Evolutionary conservation across 495 filamentous ascomycete species (phyloP).

Genomic region (Hypoxylon fuscum): DNA sequence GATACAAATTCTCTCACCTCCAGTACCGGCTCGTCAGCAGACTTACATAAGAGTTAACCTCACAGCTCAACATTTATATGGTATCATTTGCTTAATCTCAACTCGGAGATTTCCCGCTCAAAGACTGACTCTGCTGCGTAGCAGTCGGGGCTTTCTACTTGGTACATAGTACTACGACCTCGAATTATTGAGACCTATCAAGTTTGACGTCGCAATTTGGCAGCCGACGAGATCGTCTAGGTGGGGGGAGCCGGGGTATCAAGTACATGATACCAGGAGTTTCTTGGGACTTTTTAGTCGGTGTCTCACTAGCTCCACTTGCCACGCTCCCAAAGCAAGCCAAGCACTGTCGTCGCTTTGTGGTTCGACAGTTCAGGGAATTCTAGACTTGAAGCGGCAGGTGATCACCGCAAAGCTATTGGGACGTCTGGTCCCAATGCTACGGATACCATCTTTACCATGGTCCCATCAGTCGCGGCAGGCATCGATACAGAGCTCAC

Average conservation of each 20-base stretch:
- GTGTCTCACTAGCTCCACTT: slow-evolving; percentile 41
- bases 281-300: slow-evolving; percentile 26
- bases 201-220: slow-evolving; percentile 26
- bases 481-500: slow-evolving; percentile 1
- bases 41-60: no score
- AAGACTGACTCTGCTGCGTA: neutral
- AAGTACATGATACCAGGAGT: slow-evolving; percentile 7
- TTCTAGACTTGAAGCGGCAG: slow-evolving; percentile 36
- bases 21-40: no score
- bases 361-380: slow-evolving; percentile 24
- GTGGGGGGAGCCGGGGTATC: slow-evolving; percentile 26
- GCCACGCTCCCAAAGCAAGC: slow-evolving; percentile 36
- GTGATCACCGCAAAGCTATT: slow-evolving; percentile 33
- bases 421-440: slow-evolving; percentile 40
- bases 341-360: slow-evolving; percentile 22
- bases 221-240: slow-evolving; percentile 25
- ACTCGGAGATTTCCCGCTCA: slow-evolving; percentile 18
- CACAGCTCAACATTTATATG: slow-evolving; percentile 9
- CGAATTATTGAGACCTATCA: slow-evolving; percentile 21
- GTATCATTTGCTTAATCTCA: neutral
- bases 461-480: slow-evolving; percentile 8
- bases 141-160: slow-evolving; percentile 27
- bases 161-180: slow-evolving; percentile 10
- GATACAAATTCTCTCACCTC: no score
- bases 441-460: slow-evolving; percentile 35